Base-by-base conservation (phyloP, 2,329 filamentous ascomycete genomes). In the Fusarium sp. region DNA sequence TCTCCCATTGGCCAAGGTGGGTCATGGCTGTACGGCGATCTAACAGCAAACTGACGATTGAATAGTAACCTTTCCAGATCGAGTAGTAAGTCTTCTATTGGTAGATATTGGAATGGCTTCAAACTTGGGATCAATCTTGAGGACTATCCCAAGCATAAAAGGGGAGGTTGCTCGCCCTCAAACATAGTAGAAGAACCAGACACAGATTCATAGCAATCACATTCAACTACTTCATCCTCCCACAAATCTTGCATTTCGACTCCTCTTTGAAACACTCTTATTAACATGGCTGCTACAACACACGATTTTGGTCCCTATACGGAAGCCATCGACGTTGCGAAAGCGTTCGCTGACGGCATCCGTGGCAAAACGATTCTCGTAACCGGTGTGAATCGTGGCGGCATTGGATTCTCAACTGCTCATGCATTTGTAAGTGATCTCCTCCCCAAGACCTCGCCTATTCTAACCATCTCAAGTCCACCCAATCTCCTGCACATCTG, bases 81-180 rank as follows among this genome's bases (percentile, higher is more conserved):
- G 13, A 43, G 58, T 49, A 58, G 43, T 4, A 63, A 63, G 58
- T 63, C 60, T 63, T 51, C 26, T 2, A 63, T 58, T 63, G 58
- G 58, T 14, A 1, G 7, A 6, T 13, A 15, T 14, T 1, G 3
- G 28, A 31, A 31, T 31, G 28, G 5, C 28, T 13, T 31, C 28
- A 31, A 13, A 31, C 28, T 31, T 31, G 28, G 28, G 10, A 31
- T 31, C 28, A 31, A 31, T 13, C 10, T 31, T 31, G 10, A 31
- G 28, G 28, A 31, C 28, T 13, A 11, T 31, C 28, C 28, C 28
- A 31, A 22, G 11, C 13, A 60, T 57, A 60, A 60, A 43, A 48
- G 42, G 28, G 22, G 15, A 10, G n/a, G 4, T 10, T 14, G 8
- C 5, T 24, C n/a, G 0, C 2, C 1, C 2, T 3, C 18, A 31